phyloP scores from a whole-genome alignment of 1,284 basidiomycete genomes.

The Earliella scabrosa region DNA sequence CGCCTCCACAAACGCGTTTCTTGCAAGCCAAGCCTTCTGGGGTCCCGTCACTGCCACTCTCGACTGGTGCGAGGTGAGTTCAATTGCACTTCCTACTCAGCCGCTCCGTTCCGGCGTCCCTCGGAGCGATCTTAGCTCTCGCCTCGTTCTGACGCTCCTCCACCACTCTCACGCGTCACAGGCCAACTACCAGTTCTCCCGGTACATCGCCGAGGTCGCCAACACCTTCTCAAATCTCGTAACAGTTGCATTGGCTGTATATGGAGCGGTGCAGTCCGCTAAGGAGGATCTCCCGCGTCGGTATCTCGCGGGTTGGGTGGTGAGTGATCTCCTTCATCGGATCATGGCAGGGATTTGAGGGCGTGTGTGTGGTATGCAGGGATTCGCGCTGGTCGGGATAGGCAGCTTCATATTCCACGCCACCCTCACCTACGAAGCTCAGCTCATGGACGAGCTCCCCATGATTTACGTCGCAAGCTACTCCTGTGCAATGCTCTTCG shows the following conservation, averaged over 20 bases:
- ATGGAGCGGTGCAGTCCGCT: constrained; percentile 44
- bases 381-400: constrained; percentile 61
- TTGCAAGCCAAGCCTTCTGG: constrained; percentile 41
- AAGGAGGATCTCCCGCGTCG: constrained; percentile 51
- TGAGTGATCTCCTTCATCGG: constrained; percentile 34
- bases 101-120: background rate
- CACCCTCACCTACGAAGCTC: constrained; percentile 67
- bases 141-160: background rate
- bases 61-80: constrained; percentile 71
- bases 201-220: constrained; percentile 69
- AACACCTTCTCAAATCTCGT: constrained; percentile 69
- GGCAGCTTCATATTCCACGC: constrained; percentile 75
- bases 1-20: constrained; percentile 15
- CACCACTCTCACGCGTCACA: constrained; percentile 27
- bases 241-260: constrained; percentile 53
- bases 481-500: constrained; percentile 58
- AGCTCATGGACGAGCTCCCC: constrained; percentile 72
- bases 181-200: constrained; percentile 74
- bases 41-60: constrained; percentile 70
- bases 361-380: constrained; percentile 39
- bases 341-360: background rate
- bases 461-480: constrained; percentile 69
- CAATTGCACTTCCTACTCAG: no score
- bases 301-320: constrained; percentile 55
- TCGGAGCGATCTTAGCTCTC: background rate